Evolutionary conservation across 2,329 filamentous ascomycete genomes (phyloP), one percentile per base, ranked within the genome.

Genomic region (Penicillium sp.): DNA sequence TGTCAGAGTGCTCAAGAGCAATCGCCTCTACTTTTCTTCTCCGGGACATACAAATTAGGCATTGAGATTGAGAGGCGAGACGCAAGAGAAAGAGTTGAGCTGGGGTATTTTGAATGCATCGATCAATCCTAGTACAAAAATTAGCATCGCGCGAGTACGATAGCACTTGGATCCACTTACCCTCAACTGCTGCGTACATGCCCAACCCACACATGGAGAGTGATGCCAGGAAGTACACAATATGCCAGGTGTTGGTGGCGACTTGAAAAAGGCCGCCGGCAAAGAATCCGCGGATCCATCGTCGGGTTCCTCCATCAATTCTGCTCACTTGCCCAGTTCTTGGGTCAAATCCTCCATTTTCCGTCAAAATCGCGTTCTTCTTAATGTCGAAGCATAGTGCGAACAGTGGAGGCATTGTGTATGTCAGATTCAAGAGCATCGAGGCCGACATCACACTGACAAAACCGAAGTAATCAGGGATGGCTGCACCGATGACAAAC

Each of bases 341-440:
- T 8, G 44, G 39, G 13, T 50, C 26, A 27, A 50, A 50, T 0
- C 51, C 61, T n/a, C 58, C 60, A 8, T 42, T 17, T 3, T 48
- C 45, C 4, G 41, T 9, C 1, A 40, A 44, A 10, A 63, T 53
- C 0, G 58, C 47, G 15, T 62, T 56, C 26, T 50, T 57, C 35
- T 54, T 47, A n/a, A 58, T 47, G 26, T 54, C 48, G n/a, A 43
- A 56, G 4, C 52, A 48, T 2, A 65, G 39, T 0, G 58, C 58
- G 29, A 64, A 58, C 6, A 64, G 33, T 3, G 70, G 68, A 8
- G 72, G 72, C 39, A 74, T 64, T 0, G 70, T 71, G 51, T 75
- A 75, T 9, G 64, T 70, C 51, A 75, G 66, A 27, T 74, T 69
- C 34, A 75, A 40, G 13, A 74, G 65, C 51, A 65, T 69, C 2